A percentile compares a stretch with the other conserved stretches of the same genome.
phyloP scores from a whole-genome alignment of 495 filamentous ascomycete species.

The Durotheca rogersii region DNA sequence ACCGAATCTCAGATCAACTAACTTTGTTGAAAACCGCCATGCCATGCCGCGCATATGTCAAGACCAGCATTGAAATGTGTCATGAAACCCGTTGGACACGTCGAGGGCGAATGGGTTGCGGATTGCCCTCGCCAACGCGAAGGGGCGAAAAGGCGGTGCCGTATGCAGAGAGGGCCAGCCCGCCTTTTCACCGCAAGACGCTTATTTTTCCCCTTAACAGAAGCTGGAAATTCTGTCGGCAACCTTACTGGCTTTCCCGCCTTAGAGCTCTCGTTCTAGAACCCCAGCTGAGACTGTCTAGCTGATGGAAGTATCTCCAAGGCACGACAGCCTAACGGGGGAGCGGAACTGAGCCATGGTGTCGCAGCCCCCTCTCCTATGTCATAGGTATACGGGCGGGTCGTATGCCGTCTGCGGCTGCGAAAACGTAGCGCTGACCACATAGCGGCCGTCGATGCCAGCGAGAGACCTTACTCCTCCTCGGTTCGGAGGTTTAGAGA shows the following conservation, averaged over 20 bases:
- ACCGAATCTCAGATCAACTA: constrained; percentile 4
- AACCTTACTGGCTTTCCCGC: no score
- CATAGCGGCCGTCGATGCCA: neutral
- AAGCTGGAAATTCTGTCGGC: constrained; percentile 22
- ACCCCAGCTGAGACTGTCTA: constrained; percentile 20
- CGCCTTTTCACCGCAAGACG: constrained; percentile 31
- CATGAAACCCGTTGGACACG: constrained; percentile 10
- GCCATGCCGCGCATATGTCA: constrained; percentile 23
- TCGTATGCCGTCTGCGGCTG: constrained; percentile 5
- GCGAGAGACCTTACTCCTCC: constrained; percentile 5
- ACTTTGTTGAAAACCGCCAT: constrained; percentile 10
- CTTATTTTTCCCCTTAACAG: constrained; percentile 17
- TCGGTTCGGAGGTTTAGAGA: constrained; percentile 7
- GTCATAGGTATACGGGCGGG: constrained; percentile 14
- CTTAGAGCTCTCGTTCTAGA: no score
- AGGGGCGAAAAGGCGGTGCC: constrained; percentile 6
- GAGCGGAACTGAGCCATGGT: neutral
- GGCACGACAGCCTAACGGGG: constrained; percentile 10
- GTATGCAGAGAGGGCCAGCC: constrained; percentile 10
- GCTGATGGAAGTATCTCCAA: constrained; percentile 15
- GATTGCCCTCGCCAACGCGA: constrained; percentile 12
- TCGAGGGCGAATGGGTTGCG: constrained; percentile 4
- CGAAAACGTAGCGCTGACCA: constrained; percentile 10
- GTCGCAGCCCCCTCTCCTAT: neutral
- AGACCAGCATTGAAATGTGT: constrained; percentile 6